Percentiles rank a stretch among this genome's conserved stretches.
phyloP scores from a whole-genome alignment of 805 yeast species.

The Geotrichum ghanense region DNA sequence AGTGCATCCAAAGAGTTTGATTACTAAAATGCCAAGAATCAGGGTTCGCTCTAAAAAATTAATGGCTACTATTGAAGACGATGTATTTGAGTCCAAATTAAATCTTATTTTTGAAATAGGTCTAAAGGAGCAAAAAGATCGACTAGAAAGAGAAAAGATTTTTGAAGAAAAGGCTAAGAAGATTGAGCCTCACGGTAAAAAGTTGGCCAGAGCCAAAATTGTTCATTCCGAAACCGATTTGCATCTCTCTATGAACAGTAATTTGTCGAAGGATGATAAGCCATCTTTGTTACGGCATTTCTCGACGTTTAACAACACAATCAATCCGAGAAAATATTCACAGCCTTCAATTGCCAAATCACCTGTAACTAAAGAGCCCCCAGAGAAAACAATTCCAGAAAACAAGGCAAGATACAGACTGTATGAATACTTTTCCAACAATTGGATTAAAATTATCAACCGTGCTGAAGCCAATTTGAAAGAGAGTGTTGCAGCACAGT shows the following conservation, averaged over 20 bases:
- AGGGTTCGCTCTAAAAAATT: slow-evolving; percentile 44
- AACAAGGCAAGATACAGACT: slow-evolving; percentile 29
- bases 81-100: slow-evolving; percentile 75
- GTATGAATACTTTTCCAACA: slow-evolving; percentile 38
- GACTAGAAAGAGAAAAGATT: slow-evolving; percentile 39
- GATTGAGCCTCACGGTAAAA: no score
- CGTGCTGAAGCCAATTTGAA: slow-evolving; percentile 21
- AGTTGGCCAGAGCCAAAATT: no score
- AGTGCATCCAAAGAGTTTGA: slow-evolving; percentile 19
- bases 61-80: slow-evolving; percentile 66
- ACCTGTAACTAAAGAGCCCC: neutral
- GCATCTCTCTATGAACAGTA: no score
- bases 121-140: slow-evolving; percentile 36
- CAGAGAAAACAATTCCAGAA: slow-evolving; percentile 14
- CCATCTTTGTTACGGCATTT: neutral
- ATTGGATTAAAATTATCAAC: slow-evolving; percentile 63
- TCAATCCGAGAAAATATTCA: neutral
- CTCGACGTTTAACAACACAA: neutral
- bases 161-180: slow-evolving; percentile 27
- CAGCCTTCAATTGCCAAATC: no score
- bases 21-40: slow-evolving; percentile 32
- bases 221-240: no score
- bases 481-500: slow-evolving; percentile 29
- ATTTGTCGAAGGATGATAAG: no score
- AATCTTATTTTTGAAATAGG: slow-evolving; percentile 58